Percentiles rank a stretch among this genome's conserved stretches.
These are phyloP conservation scores for Penicillium sp. DNA, from an alignment of 2,329 filamentous ascomycete genomes.

Conservation along the genomic window DNA sequence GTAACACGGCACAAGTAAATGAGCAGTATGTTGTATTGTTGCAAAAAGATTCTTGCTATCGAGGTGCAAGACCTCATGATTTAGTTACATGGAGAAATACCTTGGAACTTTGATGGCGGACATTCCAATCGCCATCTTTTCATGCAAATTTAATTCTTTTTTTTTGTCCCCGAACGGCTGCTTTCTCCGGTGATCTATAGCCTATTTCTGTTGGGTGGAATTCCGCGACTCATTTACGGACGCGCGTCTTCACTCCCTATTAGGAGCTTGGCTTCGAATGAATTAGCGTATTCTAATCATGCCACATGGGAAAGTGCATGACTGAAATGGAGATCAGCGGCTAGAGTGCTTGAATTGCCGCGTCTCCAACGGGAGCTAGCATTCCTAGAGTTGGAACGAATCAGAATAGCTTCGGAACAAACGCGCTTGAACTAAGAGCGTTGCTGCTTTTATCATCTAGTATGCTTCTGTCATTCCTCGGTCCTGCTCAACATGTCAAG, in stretches of 20 bases:
- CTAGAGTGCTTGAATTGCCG: background rate
- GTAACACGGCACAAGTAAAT: background rate
- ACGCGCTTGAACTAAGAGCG: background rate
- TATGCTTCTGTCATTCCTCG: background rate
- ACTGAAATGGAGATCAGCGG: background rate
- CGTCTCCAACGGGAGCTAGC: background rate
- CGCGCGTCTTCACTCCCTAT: background rate
- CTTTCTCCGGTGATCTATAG: conserved; percentile 1
- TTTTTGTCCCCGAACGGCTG: background rate
- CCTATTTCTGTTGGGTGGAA: background rate
- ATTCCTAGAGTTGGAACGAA: background rate
- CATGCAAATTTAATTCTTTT: conserved; percentile 5
- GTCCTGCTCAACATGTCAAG: conserved; percentile 12
- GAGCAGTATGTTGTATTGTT: background rate
- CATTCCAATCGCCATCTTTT: conserved; percentile 2
- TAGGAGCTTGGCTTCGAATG: background rate
- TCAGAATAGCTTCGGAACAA: background rate
- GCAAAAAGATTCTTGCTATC: conserved; percentile 1
- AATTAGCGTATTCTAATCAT: background rate
- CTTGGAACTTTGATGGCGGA: conserved; percentile 4
- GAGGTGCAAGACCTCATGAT: conserved; percentile 3
- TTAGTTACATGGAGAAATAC: conserved; percentile 10
- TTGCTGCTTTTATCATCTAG: background rate
- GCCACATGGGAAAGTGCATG: background rate
- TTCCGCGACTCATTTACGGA: background rate